Evolutionary conservation across 176 grass and related monocot genomes (phyloP).

Genomic region (Carex myosuroides): DNA sequence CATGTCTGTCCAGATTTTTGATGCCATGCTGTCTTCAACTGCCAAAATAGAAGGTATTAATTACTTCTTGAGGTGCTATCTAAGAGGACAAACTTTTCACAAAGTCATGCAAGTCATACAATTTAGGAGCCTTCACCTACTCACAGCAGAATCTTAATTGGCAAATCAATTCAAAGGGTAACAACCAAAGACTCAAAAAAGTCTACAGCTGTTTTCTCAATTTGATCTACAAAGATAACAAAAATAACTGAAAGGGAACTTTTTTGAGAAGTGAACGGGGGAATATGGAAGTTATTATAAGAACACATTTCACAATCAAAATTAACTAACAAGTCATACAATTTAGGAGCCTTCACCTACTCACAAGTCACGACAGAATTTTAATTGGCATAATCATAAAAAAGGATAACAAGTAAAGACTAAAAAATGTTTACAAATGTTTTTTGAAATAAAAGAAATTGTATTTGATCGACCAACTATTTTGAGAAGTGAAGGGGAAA

Average conservation of each 20-base stretch:
- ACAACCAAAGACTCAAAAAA: background rate
- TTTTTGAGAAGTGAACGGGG: background rate
- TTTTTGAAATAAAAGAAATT: background rate
- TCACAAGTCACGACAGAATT: background rate
- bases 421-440: background rate
- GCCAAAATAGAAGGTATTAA: slow-evolving; percentile 12
- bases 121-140: slow-evolving; percentile 2
- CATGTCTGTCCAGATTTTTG: slow-evolving; percentile 50
- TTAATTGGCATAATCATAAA: background rate
- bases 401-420: background rate
- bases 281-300: background rate
- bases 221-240: background rate
- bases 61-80: background rate
- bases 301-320: background rate
- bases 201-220: background rate
- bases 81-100: background rate
- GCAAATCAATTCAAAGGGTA: background rate
- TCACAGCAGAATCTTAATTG: background rate
- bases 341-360: background rate
- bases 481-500: background rate
- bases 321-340: background rate
- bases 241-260: background rate
- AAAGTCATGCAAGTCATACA: background rate
- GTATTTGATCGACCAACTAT: background rate
- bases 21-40: slow-evolving; percentile 49